Evolutionary conservation across 2,329 filamentous ascomycete species (phyloP), one percentile per base, ranked within the genome.

Genomic region (Gliomastix tumulicola): DNA sequence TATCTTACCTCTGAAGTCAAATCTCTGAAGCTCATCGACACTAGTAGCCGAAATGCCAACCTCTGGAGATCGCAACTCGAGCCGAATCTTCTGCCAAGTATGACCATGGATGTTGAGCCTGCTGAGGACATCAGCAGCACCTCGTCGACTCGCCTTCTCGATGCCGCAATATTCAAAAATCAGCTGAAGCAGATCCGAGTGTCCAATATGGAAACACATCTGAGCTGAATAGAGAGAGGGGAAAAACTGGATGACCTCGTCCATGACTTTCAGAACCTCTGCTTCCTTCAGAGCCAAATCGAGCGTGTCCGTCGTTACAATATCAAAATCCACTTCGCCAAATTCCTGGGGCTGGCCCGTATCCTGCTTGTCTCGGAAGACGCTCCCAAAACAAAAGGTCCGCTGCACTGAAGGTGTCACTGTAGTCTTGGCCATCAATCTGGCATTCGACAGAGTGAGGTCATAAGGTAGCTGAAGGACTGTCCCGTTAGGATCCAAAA

Each of bases 301-400:
- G 6, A 88, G 62, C 2, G 83, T 82, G 47, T 89, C 82, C 31
- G 78, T 75, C 1, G 88, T 90, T n/a, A 95, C 75, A 41, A 98
- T 88, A 59, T 98, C 92, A 56, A 97, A 98, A 56, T 97, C 89
- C 3, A 94, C 89, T 54, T 97, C 92, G 9, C 86, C 84, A 54
- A 87, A 84, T 50, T 82, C 84, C 39, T 75, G 74, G 7, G 92
- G 92, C 47, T 94, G 85, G 3, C 87, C 85, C 7, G 87, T 88
- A 38, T 80, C 81, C 34, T 79, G 70, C 32, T 76, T 80, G 44
- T 94, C 85, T 28, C 92, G 78, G 54, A 88, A 97, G 2, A 97
- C 88, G 22, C 74, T 82, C 7, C 88, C 89, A 55, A 98, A 96
- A 0, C 85, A 79, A 57, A 88, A 95, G 0, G 85, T 86, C 45